phyloP scores from a whole-genome alignment of 495 filamentous ascomycete genomes.

The Apiosordaria backusii region DNA sequence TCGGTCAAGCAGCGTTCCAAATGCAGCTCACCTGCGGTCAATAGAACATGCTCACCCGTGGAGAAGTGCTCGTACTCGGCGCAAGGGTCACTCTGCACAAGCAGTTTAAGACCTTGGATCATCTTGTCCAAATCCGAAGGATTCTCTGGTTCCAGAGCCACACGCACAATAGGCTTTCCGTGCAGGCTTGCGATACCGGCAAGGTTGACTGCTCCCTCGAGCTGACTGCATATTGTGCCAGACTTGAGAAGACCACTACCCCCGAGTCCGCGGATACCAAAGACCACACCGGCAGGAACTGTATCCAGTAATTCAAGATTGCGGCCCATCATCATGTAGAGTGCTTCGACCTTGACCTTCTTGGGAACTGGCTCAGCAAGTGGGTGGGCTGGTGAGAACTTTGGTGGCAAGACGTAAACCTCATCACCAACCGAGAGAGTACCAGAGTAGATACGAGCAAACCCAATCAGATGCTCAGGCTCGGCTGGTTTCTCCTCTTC shows the following conservation, averaged over 20 bases:
- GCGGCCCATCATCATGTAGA: slow-evolving; percentile 96
- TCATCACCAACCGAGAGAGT: slow-evolving; percentile 84
- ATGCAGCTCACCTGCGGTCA: slow-evolving; percentile 93
- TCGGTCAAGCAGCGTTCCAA: slow-evolving; percentile 93
- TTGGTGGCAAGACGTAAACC: slow-evolving; percentile 86
- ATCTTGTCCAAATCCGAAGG: slow-evolving; percentile 89
- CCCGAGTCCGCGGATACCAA: slow-evolving; percentile 90
- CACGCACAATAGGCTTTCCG: slow-evolving; percentile 86
- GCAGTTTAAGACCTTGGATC: slow-evolving; percentile 79
- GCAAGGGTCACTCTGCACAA: slow-evolving; percentile 94
- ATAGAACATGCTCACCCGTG: slow-evolving; percentile 91
- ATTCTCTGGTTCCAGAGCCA: slow-evolving; percentile 85
- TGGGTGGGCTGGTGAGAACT: slow-evolving; percentile 80
- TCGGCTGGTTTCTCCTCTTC: slow-evolving; percentile 57
- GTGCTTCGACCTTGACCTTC: slow-evolving; percentile 77
- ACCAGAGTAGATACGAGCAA: slow-evolving; percentile 89
- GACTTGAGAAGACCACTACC: slow-evolving; percentile 85
- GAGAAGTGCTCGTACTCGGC: slow-evolving; percentile 91
- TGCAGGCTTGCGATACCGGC: slow-evolving; percentile 73
- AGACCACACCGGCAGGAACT: slow-evolving; percentile 90
- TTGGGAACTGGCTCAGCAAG: slow-evolving; percentile 71
- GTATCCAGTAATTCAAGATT: slow-evolving; percentile 77
- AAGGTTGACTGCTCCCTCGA: slow-evolving; percentile 87
- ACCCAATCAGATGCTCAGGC: slow-evolving; percentile 86
- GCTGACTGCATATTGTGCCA: slow-evolving; percentile 85